phyloP scores from a whole-genome alignment of 179 eudicot genomes.

The Amaranthus tricolor region DNA sequence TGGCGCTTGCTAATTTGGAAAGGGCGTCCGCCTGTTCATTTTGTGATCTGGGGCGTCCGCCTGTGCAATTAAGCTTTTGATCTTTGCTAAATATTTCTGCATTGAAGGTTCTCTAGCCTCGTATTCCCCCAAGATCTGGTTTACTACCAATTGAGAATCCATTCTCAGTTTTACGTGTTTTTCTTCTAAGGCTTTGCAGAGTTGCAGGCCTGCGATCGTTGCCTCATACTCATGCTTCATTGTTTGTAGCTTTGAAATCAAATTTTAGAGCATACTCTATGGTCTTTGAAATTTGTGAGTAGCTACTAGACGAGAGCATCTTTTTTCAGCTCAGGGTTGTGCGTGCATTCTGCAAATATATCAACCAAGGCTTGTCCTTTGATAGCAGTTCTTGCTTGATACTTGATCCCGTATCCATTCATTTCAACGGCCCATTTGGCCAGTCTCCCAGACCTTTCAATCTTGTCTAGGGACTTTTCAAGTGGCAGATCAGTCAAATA shows the following conservation, averaged over 20 bases:
- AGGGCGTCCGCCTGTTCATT: background rate
- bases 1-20: no score
- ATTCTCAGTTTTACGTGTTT: background rate
- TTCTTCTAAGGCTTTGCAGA: background rate
- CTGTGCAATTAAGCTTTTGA: background rate
- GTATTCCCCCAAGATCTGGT: background rate
- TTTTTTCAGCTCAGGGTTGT: background rate
- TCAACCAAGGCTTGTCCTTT: background rate
- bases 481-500: background rate
- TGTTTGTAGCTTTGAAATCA: background rate
- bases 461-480: background rate
- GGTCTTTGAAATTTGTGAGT: no score
- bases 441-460: background rate
- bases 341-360: background rate
- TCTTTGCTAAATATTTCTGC: background rate
- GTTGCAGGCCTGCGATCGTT: background rate
- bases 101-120: background rate
- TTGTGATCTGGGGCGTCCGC: background rate
- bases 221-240: slow-evolving; percentile 1
- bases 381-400: background rate
- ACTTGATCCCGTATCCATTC: background rate
- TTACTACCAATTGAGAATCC: background rate
- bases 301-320: background rate
- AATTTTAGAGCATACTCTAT: background rate
- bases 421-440: background rate